phyloP scores from a whole-genome alignment of 176 grass and related monocot genomes.

The Leersia perrieri region DNA sequence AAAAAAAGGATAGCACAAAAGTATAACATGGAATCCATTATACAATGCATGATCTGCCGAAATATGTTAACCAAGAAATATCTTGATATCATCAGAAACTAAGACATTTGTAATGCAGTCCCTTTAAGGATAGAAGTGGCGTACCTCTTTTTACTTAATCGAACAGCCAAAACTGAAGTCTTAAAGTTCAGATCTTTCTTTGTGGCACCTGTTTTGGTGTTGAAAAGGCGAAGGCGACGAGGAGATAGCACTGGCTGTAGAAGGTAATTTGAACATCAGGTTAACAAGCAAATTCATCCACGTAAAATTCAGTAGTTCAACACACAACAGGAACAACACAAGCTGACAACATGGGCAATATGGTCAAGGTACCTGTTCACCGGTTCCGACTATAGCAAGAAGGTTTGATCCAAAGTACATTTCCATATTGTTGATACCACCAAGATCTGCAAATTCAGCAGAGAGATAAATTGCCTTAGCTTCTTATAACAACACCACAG shows the following conservation, averaged over 20 bases:
- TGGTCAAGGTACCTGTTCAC: slow-evolving; percentile 58
- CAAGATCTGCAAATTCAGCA: slow-evolving; percentile 53
- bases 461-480: not conserved
- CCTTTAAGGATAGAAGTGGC: not conserved
- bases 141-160: slow-evolving; percentile 76
- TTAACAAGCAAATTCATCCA: slow-evolving; percentile 5
- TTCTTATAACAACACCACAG: not conserved
- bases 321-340: not conserved
- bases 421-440: slow-evolving; percentile 77
- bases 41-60: not conserved
- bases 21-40: not conserved
- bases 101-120: not conserved
- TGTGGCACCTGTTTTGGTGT: slow-evolving; percentile 41
- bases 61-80: not conserved
- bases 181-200: slow-evolving; percentile 76
- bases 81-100: not conserved
- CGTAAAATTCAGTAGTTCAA: not conserved
- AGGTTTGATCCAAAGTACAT: slow-evolving; percentile 80
- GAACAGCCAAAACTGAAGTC: slow-evolving; percentile 86
- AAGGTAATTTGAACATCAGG: slow-evolving; percentile 5
- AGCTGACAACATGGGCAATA: not conserved
- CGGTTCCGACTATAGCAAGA: slow-evolving; percentile 80
- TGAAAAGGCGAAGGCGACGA: slow-evolving; percentile 78
- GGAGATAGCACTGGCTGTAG: slow-evolving; percentile 74
- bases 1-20: not conserved